Percentiles rank a stretch among this genome's conserved stretches.
Evolutionary conservation across 306 rosid species (phyloP).

Genomic region (Carpinus fangiana): DNA sequence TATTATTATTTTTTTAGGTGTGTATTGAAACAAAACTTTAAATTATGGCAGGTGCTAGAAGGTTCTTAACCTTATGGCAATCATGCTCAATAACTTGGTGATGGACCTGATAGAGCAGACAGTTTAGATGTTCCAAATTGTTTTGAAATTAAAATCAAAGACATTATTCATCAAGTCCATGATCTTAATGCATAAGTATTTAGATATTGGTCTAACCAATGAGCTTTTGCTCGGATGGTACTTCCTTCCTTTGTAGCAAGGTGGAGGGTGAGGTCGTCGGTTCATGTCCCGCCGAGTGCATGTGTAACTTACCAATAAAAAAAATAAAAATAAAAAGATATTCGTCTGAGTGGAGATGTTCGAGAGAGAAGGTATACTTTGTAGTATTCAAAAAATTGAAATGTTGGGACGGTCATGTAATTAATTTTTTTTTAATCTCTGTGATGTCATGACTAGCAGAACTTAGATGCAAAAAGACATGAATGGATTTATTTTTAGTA

Average conservation of each 20-base stretch:
- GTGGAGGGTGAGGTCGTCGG: too few relatives aligned
- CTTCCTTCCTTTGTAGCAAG: too few relatives aligned
- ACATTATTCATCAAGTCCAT: background rate
- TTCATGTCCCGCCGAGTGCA: too few relatives aligned
- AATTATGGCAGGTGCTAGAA: background rate
- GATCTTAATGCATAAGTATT: background rate
- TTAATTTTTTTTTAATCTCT: background rate
- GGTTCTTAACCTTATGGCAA: background rate
- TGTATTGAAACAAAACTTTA: background rate
- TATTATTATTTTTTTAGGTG: background rate
- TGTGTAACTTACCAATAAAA: too few relatives aligned
- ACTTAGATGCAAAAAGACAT: background rate
- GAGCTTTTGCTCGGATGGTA: too few relatives aligned
- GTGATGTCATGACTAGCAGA: slow-evolving; percentile 2
- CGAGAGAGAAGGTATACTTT: background rate
- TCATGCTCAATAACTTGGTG: background rate
- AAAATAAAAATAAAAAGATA: too few relatives aligned
- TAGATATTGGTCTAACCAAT: background rate
- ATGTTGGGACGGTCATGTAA: background rate
- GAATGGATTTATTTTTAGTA: background rate
- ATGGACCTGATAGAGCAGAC: background rate
- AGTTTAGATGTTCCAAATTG: background rate
- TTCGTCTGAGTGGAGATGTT: background rate
- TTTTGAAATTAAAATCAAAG: background rate
- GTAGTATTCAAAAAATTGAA: background rate